A percentile compares a stretch with the other conserved stretches of the same genome.
phyloP scores from a whole-genome alignment of 202 grass and related monocot species.

The Eragrostis tef region DNA sequence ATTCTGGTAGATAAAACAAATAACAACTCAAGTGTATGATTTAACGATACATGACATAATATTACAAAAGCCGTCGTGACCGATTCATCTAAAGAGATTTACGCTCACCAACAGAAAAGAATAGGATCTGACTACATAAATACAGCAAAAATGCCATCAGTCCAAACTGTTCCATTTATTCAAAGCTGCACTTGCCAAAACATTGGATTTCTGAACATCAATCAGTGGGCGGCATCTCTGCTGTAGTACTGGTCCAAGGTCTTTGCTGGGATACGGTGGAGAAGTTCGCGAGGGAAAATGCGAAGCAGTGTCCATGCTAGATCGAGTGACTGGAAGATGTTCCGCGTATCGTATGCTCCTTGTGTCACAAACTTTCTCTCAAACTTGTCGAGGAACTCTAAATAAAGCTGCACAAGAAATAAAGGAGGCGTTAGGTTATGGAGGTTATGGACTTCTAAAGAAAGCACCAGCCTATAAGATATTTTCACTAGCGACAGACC shows the following conservation, averaged over 20 bases:
- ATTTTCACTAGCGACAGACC: conserved; percentile 48
- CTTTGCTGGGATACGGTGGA: conserved; percentile 97
- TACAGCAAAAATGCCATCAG: conserved; percentile 52
- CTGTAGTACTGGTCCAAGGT: conserved; percentile 94
- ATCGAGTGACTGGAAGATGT: conserved; percentile 98
- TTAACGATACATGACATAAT: conserved; percentile 48
- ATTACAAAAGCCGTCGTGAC: conserved; percentile 55
- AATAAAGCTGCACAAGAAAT: conserved; percentile 71
- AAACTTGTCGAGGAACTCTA: conserved; percentile 97
- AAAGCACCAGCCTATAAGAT: background rate
- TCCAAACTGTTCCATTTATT: conserved; percentile 65
- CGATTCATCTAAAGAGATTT: conserved; percentile 44
- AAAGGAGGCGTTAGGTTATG: conserved; percentile 42
- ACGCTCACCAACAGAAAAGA: conserved; percentile 54
- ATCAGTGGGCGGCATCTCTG: conserved; percentile 82
- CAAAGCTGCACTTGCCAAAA: conserved; percentile 57
- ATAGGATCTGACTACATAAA: conserved; percentile 61
- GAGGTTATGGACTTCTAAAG: conserved; percentile 24
- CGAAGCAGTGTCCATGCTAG: conserved; percentile 94
- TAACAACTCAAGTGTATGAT: conserved; percentile 30
- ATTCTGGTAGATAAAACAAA: conserved; percentile 44
- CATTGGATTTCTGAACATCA: conserved; percentile 42
- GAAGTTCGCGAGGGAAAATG: conserved; percentile 97
- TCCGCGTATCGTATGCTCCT: conserved; percentile 91
- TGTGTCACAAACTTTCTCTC: conserved; percentile 95